phyloP scores from a whole-genome alignment of 1,284 basidiomycete species.

The Heliocybe sulcata region DNA sequence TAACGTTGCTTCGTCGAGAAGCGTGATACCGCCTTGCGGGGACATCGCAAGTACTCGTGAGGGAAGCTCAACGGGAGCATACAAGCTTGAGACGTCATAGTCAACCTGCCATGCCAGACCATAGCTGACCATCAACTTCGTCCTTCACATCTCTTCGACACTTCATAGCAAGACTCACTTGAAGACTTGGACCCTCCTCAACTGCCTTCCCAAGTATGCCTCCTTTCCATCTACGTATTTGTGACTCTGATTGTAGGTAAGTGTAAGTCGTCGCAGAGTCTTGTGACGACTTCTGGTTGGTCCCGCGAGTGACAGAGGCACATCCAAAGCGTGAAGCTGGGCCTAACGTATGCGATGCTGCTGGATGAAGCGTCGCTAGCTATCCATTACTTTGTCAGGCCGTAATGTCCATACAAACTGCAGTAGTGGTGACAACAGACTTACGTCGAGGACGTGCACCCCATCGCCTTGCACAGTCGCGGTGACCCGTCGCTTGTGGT shows the following conservation, averaged over 20 bases:
- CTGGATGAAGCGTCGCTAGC: not conserved
- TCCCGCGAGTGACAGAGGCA: not conserved
- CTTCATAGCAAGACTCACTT: not conserved
- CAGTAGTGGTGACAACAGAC: not conserved
- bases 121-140: not conserved
- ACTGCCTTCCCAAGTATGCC: not conserved
- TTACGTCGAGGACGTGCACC: not conserved
- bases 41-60: not conserved
- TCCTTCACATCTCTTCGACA: not conserved
- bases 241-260: not conserved
- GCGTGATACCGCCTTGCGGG: not conserved
- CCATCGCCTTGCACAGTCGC: slow-evolving; percentile 1
- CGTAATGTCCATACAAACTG: not conserved
- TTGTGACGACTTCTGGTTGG: not conserved
- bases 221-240: not conserved
- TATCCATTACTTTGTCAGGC: not conserved
- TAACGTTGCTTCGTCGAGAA: not conserved
- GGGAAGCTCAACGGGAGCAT: not conserved
- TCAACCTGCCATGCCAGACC: not conserved
- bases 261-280: not conserved
- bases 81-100: not conserved
- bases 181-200: too few relatives aligned
- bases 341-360: not conserved
- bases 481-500: not conserved
- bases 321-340: not conserved